Percentiles rank a stretch among this genome's conserved stretches.
phyloP scores from a whole-genome alignment of 192 early-diverging fungal species.

The Cladochytrium replicatum region DNA sequence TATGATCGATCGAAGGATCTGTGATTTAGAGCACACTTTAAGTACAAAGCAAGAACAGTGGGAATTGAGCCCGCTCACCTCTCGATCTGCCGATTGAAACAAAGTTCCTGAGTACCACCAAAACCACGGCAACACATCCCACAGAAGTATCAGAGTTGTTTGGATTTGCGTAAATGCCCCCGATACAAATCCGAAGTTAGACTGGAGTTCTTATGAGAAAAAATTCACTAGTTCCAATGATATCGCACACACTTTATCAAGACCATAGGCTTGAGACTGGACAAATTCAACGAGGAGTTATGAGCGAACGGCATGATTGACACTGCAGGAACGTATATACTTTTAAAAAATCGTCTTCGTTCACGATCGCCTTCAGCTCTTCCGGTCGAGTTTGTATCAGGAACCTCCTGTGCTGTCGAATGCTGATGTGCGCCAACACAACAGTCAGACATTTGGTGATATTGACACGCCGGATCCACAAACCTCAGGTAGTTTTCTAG shows the following conservation, averaged over 20 bases:
- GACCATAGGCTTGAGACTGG: conserved; percentile 75
- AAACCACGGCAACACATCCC: conserved; percentile 61
- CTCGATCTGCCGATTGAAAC: conserved; percentile 55
- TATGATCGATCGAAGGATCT: conserved; percentile 76
- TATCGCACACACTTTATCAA: conserved; percentile 50
- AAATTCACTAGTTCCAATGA: neutral
- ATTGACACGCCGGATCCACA: too few species aligned
- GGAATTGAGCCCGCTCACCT: conserved; percentile 34
- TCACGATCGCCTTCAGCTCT: conserved; percentile 56
- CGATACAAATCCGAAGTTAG: conserved; percentile 62
- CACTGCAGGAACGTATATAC: too few species aligned
- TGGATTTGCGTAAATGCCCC: conserved; percentile 54
- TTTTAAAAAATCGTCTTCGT: conserved; percentile 74
- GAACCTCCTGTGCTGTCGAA: conserved; percentile 1
- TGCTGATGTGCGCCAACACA: too few species aligned
- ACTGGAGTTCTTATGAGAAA: conserved; percentile 7
- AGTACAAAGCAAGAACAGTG: neutral
- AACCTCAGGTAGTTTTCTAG: too few species aligned
- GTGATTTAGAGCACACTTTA: neutral
- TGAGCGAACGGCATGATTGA: too few species aligned
- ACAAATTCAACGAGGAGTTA: too few species aligned
- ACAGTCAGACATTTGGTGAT: too few species aligned
- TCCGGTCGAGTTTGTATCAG: conserved; percentile 39
- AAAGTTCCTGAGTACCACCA: conserved; percentile 51
- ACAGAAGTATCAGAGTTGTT: conserved; percentile 53